Evolutionary conservation across 2,329 filamentous ascomycete species (phyloP).

Genomic region (Penicillium hesseltinei): DNA sequence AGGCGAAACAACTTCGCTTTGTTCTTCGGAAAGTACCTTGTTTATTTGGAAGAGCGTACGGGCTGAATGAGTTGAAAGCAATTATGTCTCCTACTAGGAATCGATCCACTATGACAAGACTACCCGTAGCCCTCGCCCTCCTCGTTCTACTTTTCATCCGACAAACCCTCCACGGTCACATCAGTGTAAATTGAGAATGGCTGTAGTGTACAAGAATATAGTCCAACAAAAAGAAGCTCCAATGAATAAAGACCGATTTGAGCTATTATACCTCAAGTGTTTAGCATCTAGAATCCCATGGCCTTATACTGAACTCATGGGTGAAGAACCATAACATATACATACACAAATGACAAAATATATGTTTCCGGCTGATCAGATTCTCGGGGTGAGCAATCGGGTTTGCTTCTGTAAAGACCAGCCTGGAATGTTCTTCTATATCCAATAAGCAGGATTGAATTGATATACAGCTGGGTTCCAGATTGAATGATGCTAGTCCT

Average conservation of each 20-base stretch:
- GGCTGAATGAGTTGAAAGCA: too few species aligned
- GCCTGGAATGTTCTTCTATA: too few species aligned
- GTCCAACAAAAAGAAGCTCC: neutral
- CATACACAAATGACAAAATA: neutral
- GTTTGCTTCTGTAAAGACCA: neutral
- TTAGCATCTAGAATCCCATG: neutral
- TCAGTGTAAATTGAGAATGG: too few species aligned
- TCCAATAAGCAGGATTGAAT: neutral
- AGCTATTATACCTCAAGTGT: neutral
- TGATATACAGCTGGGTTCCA: neutral
- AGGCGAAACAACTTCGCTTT: too few species aligned
- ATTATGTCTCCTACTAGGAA: too few species aligned
- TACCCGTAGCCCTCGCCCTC: too few species aligned
- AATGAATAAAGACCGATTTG: neutral
- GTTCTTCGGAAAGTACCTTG: too few species aligned
- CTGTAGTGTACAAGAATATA: neutral
- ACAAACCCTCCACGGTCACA: too few species aligned
- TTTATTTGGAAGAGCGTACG: too few species aligned
- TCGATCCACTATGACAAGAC: too few species aligned
- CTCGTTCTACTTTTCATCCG: too few species aligned
- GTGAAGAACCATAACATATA: too few species aligned
- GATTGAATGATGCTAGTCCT: neutral
- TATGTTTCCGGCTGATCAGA: neutral
- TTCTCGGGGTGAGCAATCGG: neutral
- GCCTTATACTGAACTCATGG: neutral